Base-by-base conservation (phyloP, 2,329 filamentous ascomycete species). In the Ceratocystis papillata region DNA sequence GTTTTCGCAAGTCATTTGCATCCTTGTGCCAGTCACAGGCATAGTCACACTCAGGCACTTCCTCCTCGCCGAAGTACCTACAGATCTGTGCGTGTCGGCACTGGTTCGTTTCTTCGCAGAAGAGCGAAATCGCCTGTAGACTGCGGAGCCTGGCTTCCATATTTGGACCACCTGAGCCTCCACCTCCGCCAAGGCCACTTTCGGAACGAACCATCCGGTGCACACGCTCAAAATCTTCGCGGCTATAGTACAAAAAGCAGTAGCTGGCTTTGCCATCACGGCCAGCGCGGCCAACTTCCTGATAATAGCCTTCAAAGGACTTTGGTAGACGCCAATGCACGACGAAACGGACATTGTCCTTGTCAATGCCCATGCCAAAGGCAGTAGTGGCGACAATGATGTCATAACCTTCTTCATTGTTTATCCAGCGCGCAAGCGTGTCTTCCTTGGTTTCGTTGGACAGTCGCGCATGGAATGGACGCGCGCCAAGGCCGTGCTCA, bases 351-450 rank as follows among this genome's bases (percentile, higher is more conserved):
- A 97, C 93, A 71, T 96, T 88, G 64, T 94, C 86, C 75, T 96
- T 96, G 75, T 97, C 92, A 69, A 97, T 96, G 30, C 93, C 93
- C 93, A 97, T 97, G 1, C 93, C 93, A 72, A 97, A 97, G 0
- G 93, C 93, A 1, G 90, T 97, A 0, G 93, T 97, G 1, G 93
- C 93, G 33, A 96, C 91, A 68, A 97, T 93, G 62, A 97, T 85
- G 73, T 94, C 91, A 76, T 94, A 96, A 0, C 88, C 88, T 30
- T 82, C 80, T 65, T 84, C 82, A 73, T 90, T 88, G 65, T 81
- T 80, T 59, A 91, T 85, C 89, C 89, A 93, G 20, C 82, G 81
- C 17, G 81, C 76, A 3, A 92, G 79, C 1, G 87, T 87, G 67
- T 88, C 83, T 70, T 88, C 86, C 72, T 90, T 91, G 66, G 83